Evolutionary conservation across 2,329 filamentous ascomycete genomes (phyloP), one percentile per base, ranked within the genome.

Genomic region (Fusarium citri): DNA sequence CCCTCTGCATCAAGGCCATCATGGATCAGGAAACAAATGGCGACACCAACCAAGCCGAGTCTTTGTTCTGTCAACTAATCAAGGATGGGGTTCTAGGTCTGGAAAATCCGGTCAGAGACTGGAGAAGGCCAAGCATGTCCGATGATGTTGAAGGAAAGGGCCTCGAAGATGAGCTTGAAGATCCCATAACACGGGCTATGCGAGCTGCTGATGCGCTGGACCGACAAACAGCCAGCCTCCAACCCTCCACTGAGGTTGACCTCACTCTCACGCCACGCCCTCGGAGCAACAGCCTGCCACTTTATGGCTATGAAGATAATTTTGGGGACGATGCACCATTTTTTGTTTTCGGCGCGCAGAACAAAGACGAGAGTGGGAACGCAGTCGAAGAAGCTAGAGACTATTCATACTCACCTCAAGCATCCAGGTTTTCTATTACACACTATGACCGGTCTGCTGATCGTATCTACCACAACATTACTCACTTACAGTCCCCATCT

Each of bases 171-270:
- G 65, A 71, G 34, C 59, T 72, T n/a, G 78, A 82, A 42, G 86
- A 89, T 70, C 86, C 86, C 46, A 84, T 83, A 59, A 83, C 81
- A 23, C 82, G 79, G 70, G 87, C 87, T 37, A 89, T 89, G 86
- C 82, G 84, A 71, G 87, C 86, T 18, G 88, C 87, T 10, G 87
- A 89, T 58, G 84, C 83, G 4, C 80, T 90, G 40, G 85, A 90
- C 71, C 81, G 81, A 56, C 80, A 87, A 66, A 89, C 87, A 0
- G 86, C 84, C 49, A 84, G 79, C 23, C 76, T 89, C n/a, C 86
- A 89, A 66, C 80, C 82, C 0, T 80, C 74, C 49, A 80, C 82
- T 56, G 82, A 86, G 43, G 75, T 86, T n/a, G 85, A 86, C 51
- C 77, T 87, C 40, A 83, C 82, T 2, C 68, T 76, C 30, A 71